Conservation (phyloP, 176 grass and related monocot genomes). For the Aegilops umbellulata region DNA sequence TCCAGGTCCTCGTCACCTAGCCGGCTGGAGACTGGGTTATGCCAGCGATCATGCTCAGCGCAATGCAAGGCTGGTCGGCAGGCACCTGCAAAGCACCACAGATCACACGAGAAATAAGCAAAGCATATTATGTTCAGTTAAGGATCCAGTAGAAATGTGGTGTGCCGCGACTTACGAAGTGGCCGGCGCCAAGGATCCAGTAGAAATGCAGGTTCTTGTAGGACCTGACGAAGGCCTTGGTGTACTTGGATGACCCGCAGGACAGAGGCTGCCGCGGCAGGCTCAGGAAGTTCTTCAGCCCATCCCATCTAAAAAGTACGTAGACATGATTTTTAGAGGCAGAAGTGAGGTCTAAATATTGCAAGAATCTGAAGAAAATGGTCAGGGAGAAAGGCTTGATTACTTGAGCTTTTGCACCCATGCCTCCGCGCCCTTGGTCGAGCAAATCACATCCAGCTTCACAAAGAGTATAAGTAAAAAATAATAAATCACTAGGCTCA, state of each 20-base stretch:
- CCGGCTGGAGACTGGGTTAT: conserved; percentile 60
- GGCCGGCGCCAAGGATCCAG: conserved; percentile 12
- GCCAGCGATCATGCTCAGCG: conserved; percentile 49
- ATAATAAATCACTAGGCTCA: not conserved
- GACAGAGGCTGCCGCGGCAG: not conserved
- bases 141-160: not conserved
- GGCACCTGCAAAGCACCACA: conserved; percentile 43
- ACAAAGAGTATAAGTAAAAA: not conserved
- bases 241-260: not conserved
- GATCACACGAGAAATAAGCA: not conserved
- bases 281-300: conserved; percentile 11
- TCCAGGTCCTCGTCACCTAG: not conserved
- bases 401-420: conserved; percentile 69
- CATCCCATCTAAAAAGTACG: not conserved
- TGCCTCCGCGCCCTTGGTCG: conserved; percentile 7
- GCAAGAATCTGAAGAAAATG: not conserved
- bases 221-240: conserved; percentile 10
- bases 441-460: conserved; percentile 13
- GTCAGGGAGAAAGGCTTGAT: not conserved
- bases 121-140: not conserved
- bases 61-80: conserved; percentile 62
- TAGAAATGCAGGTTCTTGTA: conserved; percentile 18
- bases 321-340: not conserved
- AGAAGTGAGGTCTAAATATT: not conserved
- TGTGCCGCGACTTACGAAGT: not conserved